Evolutionary conservation across 495 filamentous ascomycete genomes (phyloP).

Genomic region (Podospora fimiseda): DNA sequence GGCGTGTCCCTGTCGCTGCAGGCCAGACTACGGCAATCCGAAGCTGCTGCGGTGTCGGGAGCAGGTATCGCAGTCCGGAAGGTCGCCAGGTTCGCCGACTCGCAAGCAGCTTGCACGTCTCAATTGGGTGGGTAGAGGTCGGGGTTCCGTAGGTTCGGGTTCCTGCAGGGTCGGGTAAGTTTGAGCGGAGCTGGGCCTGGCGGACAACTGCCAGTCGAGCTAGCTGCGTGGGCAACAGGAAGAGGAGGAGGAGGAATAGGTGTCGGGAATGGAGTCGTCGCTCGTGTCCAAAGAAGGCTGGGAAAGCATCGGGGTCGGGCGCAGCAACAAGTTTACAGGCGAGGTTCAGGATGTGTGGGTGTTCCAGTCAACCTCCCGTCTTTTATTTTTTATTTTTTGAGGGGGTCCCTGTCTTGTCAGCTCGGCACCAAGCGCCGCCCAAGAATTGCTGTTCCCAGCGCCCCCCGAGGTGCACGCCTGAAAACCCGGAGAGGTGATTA

Average conservation of each 20-base stretch:
- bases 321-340: conserved; percentile 23
- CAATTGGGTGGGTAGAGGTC: conserved; percentile 16
- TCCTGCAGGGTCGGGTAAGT: conserved; percentile 6
- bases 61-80: not conserved
- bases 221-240: conserved; percentile 7
- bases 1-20: conserved; percentile 18
- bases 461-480: not conserved
- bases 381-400: conserved; percentile 27
- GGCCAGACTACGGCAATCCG: conserved; percentile 4
- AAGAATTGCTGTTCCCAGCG: not conserved
- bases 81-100: not conserved
- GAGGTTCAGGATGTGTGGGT: conserved; percentile 23
- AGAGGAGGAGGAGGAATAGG: conserved; percentile 8
- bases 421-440: conserved; percentile 12
- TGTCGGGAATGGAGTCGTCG: conserved; percentile 24
- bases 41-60: conserved; percentile 4
- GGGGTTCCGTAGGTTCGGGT: conserved; percentile 7
- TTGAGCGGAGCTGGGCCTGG: conserved; percentile 6
- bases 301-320: conserved; percentile 29
- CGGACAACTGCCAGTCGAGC: conserved; percentile 12
- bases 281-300: conserved; percentile 32
- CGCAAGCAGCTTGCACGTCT: not conserved
- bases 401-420: conserved; percentile 18
- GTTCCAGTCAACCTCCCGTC: conserved; percentile 30
- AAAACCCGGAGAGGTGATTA: not conserved